Conservation (phyloP, 441 rosid genomes). For the Adansonia grandidieri region DNA sequence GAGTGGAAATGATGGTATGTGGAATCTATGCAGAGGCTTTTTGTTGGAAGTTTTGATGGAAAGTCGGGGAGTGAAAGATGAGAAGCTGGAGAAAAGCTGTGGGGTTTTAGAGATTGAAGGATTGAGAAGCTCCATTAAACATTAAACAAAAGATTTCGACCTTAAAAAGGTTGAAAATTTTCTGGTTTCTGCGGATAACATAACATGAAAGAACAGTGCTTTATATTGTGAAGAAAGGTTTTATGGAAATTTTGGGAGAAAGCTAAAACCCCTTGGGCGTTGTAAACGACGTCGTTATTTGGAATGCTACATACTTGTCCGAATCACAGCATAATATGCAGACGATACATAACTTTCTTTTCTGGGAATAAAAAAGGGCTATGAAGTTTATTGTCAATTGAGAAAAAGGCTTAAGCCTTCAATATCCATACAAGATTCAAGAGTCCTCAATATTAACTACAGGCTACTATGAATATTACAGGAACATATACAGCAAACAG, state of each 20-base stretch:
- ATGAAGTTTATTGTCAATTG: conserved; percentile 12
- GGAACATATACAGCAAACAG: conserved; percentile 27
- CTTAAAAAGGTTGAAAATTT: not conserved
- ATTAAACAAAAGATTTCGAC: not conserved
- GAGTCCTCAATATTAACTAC: conserved; percentile 29
- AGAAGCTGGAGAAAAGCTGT: conserved; percentile 24
- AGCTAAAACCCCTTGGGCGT: not conserved
- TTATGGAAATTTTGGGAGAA: not conserved
- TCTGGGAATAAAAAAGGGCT: not conserved
- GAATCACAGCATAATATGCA: not conserved
- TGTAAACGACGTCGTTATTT: not conserved
- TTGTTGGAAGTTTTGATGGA: conserved; percentile 29
- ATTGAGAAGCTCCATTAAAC: conserved; percentile 50
- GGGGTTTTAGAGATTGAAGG: conserved; percentile 36
- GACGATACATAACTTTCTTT: not conserved
- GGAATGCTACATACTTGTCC: not conserved
- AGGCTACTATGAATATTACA: conserved; percentile 32
- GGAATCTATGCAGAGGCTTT: conserved; percentile 32
- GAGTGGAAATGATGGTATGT: conserved; percentile 31
- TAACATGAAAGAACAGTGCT: conserved; percentile 7
- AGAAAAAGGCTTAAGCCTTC: conserved; percentile 33
- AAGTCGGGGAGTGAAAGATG: conserved; percentile 42
- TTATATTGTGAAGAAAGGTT: conserved; percentile 22
- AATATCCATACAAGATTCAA: conserved; percentile 31
- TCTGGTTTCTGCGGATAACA: conserved; percentile 14